These are phyloP conservation scores for Aspergillus clavatus DNA, from an alignment of 2,329 filamentous ascomycete genomes.

Conservation along the genomic window DNA sequence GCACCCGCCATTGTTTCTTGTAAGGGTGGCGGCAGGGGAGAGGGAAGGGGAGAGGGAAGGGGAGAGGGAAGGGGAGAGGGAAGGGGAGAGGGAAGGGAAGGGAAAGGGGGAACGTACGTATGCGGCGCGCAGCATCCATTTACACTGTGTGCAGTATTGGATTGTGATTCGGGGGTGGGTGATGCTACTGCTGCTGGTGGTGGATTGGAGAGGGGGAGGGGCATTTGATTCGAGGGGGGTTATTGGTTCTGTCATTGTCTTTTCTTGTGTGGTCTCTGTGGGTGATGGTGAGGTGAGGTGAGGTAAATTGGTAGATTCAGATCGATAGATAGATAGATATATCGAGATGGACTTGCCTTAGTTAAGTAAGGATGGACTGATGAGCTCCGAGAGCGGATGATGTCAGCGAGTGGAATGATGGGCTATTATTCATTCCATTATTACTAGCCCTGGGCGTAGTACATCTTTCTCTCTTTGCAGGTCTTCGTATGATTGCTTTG, in stretches of 20 bases:
- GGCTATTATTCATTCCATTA: too few relatives aligned
- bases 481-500: too few relatives aligned
- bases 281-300: neutral
- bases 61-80: too few relatives aligned
- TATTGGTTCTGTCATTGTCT: constrained; percentile 15
- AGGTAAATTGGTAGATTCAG: neutral
- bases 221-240: constrained; percentile 10
- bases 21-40: too few relatives aligned
- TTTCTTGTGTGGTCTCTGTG: constrained; percentile 1
- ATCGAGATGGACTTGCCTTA: constrained; percentile 7
- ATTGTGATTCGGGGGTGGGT: constrained; percentile 71
- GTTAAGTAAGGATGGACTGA: too few relatives aligned
- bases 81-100: too few relatives aligned
- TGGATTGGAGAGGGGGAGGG: constrained; percentile 3
- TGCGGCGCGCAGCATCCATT: constrained; percentile 82
- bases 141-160: constrained; percentile 87
- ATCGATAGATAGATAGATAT: constrained; percentile 1
- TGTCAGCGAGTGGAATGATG: constrained; percentile 27
- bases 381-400: too few relatives aligned
- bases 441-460: too few relatives aligned
- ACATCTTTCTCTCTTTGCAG: too few relatives aligned
- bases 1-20: too few relatives aligned
- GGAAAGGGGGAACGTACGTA: constrained; percentile 57
- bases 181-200: constrained; percentile 5
- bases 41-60: too few relatives aligned